phyloP scores from a whole-genome alignment of 345 rosid genomes.

The Chamaenerion angustifolium region DNA sequence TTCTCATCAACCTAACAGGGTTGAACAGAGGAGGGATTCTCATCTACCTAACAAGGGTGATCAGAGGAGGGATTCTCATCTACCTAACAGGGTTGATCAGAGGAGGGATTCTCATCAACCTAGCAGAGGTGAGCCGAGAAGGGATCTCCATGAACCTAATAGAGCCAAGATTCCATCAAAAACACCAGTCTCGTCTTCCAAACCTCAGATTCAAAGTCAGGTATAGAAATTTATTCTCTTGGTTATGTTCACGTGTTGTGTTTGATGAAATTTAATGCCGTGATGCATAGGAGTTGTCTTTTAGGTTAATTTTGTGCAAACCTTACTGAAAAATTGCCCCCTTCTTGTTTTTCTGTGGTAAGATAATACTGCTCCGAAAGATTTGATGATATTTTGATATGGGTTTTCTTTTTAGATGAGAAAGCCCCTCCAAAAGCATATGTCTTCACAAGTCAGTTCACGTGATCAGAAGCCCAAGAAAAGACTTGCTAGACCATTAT shows the following conservation, averaged over 20 bases:
- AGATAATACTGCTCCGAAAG: not conserved
- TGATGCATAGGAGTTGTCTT: too few relatives aligned
- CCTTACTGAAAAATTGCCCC: not conserved
- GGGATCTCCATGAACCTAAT: constrained; percentile 21
- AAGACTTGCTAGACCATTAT: constrained; percentile 23
- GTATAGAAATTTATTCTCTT: not conserved
- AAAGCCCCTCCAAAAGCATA: constrained; percentile 42
- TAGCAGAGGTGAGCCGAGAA: constrained; percentile 18
- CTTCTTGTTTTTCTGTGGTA: not conserved
- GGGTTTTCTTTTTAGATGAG: constrained; percentile 20
- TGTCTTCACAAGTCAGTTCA: constrained; percentile 15
- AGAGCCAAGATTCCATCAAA: constrained; percentile 26
- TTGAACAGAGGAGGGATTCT: too few relatives aligned
- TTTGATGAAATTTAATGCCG: too few relatives aligned
- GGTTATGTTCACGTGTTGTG: too few relatives aligned
- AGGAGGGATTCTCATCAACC: too few relatives aligned
- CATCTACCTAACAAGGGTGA: too few relatives aligned
- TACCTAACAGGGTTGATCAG: too few relatives aligned
- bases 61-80: too few relatives aligned
- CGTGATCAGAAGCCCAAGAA: constrained; percentile 40
- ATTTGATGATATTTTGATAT: not conserved
- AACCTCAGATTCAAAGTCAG: constrained; percentile 29
- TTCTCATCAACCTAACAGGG: too few relatives aligned
- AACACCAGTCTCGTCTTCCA: constrained; percentile 26
- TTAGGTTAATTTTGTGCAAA: too few relatives aligned